These are phyloP conservation scores for Penicillium sp. DNA, from an alignment of 2,329 filamentous ascomycete species.

Conservation along the genomic window DNA sequence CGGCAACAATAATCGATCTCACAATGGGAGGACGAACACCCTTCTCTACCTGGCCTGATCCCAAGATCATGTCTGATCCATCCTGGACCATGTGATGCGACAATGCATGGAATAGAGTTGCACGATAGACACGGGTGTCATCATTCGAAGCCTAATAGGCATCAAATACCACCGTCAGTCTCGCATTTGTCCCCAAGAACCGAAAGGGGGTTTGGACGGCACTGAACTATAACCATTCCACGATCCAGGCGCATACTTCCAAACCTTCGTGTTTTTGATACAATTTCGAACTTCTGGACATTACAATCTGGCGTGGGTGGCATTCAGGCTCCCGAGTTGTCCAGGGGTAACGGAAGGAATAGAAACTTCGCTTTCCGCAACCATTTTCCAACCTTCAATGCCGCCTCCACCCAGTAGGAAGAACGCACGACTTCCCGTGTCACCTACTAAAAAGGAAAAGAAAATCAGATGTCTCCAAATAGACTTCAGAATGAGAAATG, in stretches of 20 bases:
- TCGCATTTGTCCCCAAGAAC: background rate
- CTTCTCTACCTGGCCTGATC: background rate
- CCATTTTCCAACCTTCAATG: background rate
- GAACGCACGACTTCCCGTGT: conserved; percentile 5
- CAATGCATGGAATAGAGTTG: conserved; percentile 11
- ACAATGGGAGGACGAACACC: background rate
- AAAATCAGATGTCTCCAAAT: background rate
- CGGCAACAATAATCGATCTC: conserved; percentile 1
- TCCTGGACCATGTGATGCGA: conserved; percentile 9
- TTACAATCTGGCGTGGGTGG: conserved; percentile 15
- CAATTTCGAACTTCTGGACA: conserved; percentile 17
- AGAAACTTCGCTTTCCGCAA: conserved; percentile 11
- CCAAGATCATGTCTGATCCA: background rate
- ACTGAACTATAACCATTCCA: background rate
- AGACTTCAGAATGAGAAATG: conserved; percentile 4
- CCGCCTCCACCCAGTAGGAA: conserved; percentile 6
- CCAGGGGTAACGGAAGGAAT: conserved; percentile 18
- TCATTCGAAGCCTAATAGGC: conserved; percentile 1
- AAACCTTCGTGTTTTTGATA: conserved; percentile 6
- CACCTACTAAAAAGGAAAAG: background rate
- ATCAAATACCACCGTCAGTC: conserved; percentile 9
- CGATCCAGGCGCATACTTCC: background rate
- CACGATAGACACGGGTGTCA: conserved; percentile 13
- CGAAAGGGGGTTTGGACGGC: background rate
- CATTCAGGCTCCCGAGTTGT: conserved; percentile 4